Conservation (phyloP, 2,329 filamentous ascomycete species). For the Talaromyces sp. region DNA sequence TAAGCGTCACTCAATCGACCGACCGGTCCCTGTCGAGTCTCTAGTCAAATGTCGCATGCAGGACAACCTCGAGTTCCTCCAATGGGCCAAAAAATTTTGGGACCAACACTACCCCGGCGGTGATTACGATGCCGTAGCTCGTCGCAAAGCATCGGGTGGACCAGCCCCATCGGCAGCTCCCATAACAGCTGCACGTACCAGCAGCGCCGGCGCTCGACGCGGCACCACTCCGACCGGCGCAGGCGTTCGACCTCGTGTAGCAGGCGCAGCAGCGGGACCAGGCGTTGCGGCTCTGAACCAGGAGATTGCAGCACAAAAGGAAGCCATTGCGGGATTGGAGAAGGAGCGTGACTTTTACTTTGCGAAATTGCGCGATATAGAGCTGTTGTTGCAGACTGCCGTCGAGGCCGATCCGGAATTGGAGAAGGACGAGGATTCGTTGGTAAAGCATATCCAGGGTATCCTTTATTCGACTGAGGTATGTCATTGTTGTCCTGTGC, state of each 20-base stretch:
- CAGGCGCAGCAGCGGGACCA: slow-evolving; percentile 55
- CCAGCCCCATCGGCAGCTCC: slow-evolving; percentile 43
- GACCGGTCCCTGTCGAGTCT: slow-evolving; percentile 79
- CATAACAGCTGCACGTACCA: slow-evolving; percentile 47
- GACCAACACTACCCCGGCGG: slow-evolving; percentile 96
- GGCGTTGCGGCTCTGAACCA: slow-evolving; percentile 70
- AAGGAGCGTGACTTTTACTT: slow-evolving; percentile 99
- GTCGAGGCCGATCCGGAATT: slow-evolving; percentile 89
- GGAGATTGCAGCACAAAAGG: slow-evolving; percentile 86
- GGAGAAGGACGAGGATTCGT: slow-evolving; percentile 86
- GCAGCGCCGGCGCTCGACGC: slow-evolving; percentile 49
- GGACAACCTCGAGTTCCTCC: slow-evolving; percentile 97
- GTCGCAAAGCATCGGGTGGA: slow-evolving; percentile 73
- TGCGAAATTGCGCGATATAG: slow-evolving; percentile 95
- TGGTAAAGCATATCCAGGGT: slow-evolving; percentile 93
- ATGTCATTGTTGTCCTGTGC: slow-evolving; percentile 20
- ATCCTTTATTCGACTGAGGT: slow-evolving; percentile 96
- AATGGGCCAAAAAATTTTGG: slow-evolving; percentile 97
- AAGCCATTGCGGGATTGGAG: slow-evolving; percentile 91
- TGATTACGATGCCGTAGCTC: slow-evolving; percentile 85
- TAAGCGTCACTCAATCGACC: slow-evolving; percentile 80
- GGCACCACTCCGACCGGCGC: slow-evolving; percentile 61
- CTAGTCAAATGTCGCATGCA: slow-evolving; percentile 99
- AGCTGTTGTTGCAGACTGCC: slow-evolving; percentile 87
- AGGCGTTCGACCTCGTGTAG: slow-evolving; percentile 46